Evolutionary conservation across 1,139 yeast genomes (phyloP).

Genomic region (Blastobotrys capitulatus): DNA sequence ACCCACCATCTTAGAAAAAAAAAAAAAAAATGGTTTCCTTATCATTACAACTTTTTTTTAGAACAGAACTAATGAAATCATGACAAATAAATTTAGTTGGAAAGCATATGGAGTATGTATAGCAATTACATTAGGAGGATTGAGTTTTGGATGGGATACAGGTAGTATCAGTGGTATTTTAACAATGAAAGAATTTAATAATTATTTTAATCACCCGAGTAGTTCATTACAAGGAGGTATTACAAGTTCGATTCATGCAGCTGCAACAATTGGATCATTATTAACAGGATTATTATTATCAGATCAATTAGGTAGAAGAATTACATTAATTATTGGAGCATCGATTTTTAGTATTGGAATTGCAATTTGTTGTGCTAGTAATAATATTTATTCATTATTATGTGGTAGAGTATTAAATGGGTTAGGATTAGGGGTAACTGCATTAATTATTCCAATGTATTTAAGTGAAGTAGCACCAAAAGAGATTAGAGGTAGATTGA

Average conservation of each 20-base stretch:
- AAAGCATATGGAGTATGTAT: slow-evolving; percentile 9
- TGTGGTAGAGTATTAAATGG: slow-evolving; percentile 40
- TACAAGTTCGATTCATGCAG: slow-evolving; percentile 20
- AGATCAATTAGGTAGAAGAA: slow-evolving; percentile 16
- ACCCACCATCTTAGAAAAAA: too few relatives aligned
- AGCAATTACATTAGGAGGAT: slow-evolving; percentile 14
- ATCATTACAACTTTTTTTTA: too few relatives aligned
- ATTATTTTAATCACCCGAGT: slow-evolving; percentile 16
- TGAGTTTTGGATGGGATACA: slow-evolving; percentile 19
- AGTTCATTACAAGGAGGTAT: slow-evolving; percentile 19
- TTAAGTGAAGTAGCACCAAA: neutral
- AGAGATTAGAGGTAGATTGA: neutral
- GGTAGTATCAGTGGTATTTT: slow-evolving; percentile 19
- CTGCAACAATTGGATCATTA: slow-evolving; percentile 19
- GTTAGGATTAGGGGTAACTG: neutral
- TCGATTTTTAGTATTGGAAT: slow-evolving; percentile 16
- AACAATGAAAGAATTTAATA: slow-evolving; percentile 17
- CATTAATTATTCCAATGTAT: neutral
- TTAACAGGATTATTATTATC: slow-evolving; percentile 16
- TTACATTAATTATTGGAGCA: slow-evolving; percentile 16
- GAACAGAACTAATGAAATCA: too few relatives aligned
- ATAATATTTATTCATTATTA: slow-evolving; percentile 17
- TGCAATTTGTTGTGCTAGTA: slow-evolving; percentile 16
- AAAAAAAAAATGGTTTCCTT: too few relatives aligned
- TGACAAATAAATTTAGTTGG: neutral